Evolutionary conservation across 208 protist species (phyloP), one percentile per base, ranked within the genome.

Genomic region (Leishmania major): DNA sequence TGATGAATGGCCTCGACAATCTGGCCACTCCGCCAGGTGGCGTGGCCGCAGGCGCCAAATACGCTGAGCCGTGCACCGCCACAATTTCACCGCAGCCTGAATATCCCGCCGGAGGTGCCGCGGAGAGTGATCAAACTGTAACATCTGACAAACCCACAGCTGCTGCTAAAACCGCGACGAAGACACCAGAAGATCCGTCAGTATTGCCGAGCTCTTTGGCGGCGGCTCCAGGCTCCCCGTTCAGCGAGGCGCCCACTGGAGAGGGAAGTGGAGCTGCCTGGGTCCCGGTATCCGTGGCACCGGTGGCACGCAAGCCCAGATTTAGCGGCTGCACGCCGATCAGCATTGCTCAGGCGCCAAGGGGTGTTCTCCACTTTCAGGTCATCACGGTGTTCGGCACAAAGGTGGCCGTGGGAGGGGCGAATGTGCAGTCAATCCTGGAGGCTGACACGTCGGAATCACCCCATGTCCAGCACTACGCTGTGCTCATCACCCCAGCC

Each of bases 391-490:
- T 77, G 35, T 57, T 79, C 43, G 80, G 71, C 64, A 80, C 78
- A 28, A 82, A 77, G 53, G 72, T 81, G 49, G 82, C 80, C 7
- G 82, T 86, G 17, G 76, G 73, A 22, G 75, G 73, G 71, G 77
- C 80, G 15, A 79, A 77, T 37, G 78, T 86, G 51, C 82, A 84
- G 47, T 59, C 69, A 43, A 69, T 79, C 62, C 77, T 82, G 22
- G 25, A 66, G 40, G 69, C 37, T 2, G 80, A 84, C 57, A 35
- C 60, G 13, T 35, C 77, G 47, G 78, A 73, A 31, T 70, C 64
- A 11, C 77, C 83, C 35, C 47, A 72, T 1, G 83, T 89, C 43
- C 86, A 83, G 77, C 86, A 89, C 86, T 89, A 85, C 80, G 82
- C 77, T 45, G 49, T 87, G 49, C 35, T 87, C 22, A 43, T 89